A percentile compares a stretch with the other conserved stretches of the same genome.
phyloP scores from a whole-genome alignment of 2,329 filamentous ascomycete genomes.

The Botrytis byssoidea region DNA sequence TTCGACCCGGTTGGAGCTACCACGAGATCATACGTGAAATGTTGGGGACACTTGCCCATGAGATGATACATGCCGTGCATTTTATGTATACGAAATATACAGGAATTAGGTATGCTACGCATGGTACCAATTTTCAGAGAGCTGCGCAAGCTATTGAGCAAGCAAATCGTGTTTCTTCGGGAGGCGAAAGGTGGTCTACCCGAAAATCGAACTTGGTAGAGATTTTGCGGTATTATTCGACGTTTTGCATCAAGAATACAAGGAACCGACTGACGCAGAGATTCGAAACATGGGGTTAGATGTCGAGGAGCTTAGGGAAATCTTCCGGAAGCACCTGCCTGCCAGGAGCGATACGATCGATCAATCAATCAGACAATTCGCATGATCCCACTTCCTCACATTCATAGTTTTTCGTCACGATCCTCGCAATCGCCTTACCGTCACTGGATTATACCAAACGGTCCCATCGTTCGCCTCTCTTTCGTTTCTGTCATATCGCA shows the following conservation, averaged over 20 bases:
- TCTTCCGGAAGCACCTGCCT: rapidly evolving
- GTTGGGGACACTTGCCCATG: neutral
- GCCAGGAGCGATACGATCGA: neutral
- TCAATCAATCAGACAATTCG: neutral
- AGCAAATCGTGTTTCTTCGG: neutral
- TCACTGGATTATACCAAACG: neutral
- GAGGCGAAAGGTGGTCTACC: neutral
- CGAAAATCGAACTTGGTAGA: neutral
- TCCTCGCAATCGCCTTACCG: neutral
- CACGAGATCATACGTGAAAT: neutral
- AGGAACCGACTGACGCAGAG: neutral
- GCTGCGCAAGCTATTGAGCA: neutral
- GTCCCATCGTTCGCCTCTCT: neutral
- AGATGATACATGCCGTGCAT: neutral
- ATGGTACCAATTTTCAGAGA: neutral
- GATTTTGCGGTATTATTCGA: neutral
- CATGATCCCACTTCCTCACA: neutral
- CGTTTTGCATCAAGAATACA: neutral
- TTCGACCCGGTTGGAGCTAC: too few species aligned
- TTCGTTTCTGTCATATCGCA: neutral
- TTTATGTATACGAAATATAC: neutral
- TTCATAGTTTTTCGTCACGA: neutral
- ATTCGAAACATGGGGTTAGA: neutral
- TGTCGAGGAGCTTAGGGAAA: neutral
- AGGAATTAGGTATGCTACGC: neutral